A percentile compares a stretch with the other conserved stretches of the same genome.
phyloP scores from a whole-genome alignment of 495 filamentous ascomycete genomes.

The Paragyromitra xinjiangensis region DNA sequence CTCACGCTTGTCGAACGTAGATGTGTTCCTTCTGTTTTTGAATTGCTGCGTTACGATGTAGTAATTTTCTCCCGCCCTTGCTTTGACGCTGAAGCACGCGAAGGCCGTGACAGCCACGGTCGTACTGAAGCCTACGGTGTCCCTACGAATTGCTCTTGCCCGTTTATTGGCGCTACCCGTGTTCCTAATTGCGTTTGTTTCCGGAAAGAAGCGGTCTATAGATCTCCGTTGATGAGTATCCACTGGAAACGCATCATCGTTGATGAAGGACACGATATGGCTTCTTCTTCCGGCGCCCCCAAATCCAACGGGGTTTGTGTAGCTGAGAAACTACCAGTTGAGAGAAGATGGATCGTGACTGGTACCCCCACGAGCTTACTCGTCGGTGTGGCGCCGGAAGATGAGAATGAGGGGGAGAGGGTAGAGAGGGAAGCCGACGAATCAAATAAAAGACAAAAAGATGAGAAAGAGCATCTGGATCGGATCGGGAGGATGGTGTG shows the following conservation, averaged over 20 bases:
- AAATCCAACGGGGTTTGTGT: conserved; percentile 73
- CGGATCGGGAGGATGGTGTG: conserved; percentile 74
- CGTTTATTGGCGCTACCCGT: conserved; percentile 61
- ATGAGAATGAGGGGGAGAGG: conserved; percentile 58
- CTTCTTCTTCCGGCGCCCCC: conserved; percentile 64
- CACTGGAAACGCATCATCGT: conserved; percentile 88
- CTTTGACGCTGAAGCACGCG: conserved; percentile 70
- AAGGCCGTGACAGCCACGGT: conserved; percentile 57
- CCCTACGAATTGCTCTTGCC: conserved; percentile 57
- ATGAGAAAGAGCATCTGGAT: conserved; percentile 73
- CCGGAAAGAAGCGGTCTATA: conserved; percentile 59
- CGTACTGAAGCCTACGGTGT: conserved; percentile 47
- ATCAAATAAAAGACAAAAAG: conserved; percentile 59
- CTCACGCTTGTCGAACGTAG: conserved; percentile 66
- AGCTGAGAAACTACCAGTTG: conserved; percentile 72
- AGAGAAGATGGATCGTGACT: conserved; percentile 87
- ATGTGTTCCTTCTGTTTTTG: conserved; percentile 66
- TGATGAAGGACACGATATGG: conserved; percentile 89
- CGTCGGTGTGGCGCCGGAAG: conserved; percentile 74
- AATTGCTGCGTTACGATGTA: conserved; percentile 77
- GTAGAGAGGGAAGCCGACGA: conserved; percentile 31
- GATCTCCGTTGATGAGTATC: conserved; percentile 72
- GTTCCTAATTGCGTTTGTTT: conserved; percentile 61
- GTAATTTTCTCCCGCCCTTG: conserved; percentile 77
- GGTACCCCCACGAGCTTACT: conserved; percentile 88